Evolutionary conservation across 148 eudicot genomes (phyloP).

Genomic region (Polygonum aviculare): DNA sequence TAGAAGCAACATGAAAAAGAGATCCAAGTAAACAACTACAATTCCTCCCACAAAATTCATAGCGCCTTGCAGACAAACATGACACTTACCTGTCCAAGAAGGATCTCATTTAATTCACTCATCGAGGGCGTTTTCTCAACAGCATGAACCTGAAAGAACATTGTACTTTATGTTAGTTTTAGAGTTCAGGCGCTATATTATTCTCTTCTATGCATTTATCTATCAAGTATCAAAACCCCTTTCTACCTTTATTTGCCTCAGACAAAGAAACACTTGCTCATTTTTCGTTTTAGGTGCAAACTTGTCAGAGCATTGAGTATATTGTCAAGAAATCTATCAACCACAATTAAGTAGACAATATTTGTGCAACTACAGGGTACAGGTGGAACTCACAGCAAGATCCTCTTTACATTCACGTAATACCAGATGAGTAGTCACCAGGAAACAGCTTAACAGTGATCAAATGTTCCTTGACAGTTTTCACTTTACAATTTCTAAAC

Average conservation of each 20-base stretch:
- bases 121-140: constrained; percentile 91
- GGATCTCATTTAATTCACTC: constrained; percentile 94
- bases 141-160: constrained; percentile 71
- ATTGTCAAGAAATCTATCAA: neutral
- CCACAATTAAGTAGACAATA: neutral
- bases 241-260: neutral
- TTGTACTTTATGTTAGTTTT: neutral
- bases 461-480: neutral
- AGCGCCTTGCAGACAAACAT: neutral
- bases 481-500: neutral
- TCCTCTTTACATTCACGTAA: neutral
- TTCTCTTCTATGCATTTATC: neutral
- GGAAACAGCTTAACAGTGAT: neutral
- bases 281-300: neutral
- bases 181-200: neutral
- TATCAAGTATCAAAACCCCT: neutral
- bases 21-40: neutral
- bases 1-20: neutral
- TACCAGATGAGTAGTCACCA: constrained; percentile 1
- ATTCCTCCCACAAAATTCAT: neutral
- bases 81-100: constrained; percentile 79
- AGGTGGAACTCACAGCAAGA: neutral
- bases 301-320: neutral
- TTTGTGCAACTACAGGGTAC: neutral
- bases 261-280: neutral